Evolutionary conservation across 371 early-diverging fungal species (phyloP).

Genomic region (Mortierella sp.): DNA sequence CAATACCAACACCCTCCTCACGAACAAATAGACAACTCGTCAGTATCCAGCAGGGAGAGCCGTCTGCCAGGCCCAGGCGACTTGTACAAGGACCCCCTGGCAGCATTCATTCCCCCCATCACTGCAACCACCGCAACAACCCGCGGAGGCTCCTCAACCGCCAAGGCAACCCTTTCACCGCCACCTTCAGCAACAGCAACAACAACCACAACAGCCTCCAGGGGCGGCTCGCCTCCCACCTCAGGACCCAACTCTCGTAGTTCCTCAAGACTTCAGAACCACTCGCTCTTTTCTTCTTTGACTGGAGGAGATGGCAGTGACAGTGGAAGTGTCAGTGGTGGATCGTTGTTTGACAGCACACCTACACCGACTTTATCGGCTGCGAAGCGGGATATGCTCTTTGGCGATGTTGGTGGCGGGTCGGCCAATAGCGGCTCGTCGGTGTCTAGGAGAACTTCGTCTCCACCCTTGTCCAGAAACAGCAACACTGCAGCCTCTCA

Average conservation of each 20-base stretch:
- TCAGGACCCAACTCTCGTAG: constrained; percentile 45
- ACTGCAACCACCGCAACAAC: constrained; percentile 52
- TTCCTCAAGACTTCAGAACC: constrained; percentile 48
- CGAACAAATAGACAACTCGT: constrained; percentile 25
- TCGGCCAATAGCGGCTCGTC: constrained; percentile 15
- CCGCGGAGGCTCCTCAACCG: constrained; percentile 28
- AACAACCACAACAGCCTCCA: not conserved
- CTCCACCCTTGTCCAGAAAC: constrained; percentile 38
- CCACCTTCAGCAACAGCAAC: constrained; percentile 22
- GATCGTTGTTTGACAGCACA: constrained; percentile 42
- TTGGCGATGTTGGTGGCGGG: constrained; percentile 27
- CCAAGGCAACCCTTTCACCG: constrained; percentile 45
- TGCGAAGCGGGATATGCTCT: constrained; percentile 46
- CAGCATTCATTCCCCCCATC: constrained; percentile 46
- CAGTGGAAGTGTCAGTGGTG: not conserved
- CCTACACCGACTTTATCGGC: constrained; percentile 34
- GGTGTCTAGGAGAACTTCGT: constrained; percentile 34
- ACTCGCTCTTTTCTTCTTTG: constrained; percentile 48
- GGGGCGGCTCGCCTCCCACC: constrained; percentile 37
- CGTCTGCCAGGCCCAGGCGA: constrained; percentile 42
- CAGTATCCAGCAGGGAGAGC: constrained; percentile 26
- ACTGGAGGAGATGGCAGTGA: constrained; percentile 20
- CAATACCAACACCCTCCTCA: not conserved
- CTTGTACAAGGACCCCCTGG: constrained; percentile 53
- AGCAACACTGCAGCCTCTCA: constrained; percentile 15